These are phyloP conservation scores for Boletus rubropictus DNA, from an alignment of 768 basidiomycete genomes.

Conservation along the genomic window DNA sequence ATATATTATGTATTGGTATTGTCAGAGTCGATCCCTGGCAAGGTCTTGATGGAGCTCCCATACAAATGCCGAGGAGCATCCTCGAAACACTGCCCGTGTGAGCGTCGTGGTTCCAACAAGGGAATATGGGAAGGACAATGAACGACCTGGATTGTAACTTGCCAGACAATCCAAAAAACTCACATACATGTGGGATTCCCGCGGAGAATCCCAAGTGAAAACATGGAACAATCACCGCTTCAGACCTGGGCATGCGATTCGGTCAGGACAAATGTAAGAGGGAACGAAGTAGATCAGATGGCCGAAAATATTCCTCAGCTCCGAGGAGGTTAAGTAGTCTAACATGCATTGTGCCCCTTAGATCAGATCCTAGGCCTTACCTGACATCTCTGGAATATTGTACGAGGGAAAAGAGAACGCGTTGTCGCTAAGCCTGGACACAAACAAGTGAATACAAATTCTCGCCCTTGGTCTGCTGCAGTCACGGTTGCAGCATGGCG, in stretches of 20 bases:
- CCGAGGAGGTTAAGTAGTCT: slow-evolving; percentile 28
- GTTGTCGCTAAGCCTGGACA: too few species aligned
- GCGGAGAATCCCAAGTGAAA: too few species aligned
- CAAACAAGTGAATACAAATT: not conserved
- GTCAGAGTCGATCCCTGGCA: too few species aligned
- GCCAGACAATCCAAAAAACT: too few species aligned
- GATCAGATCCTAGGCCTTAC: not conserved
- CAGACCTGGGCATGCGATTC: not conserved
- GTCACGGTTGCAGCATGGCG: not conserved
- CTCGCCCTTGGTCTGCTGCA: too few species aligned
- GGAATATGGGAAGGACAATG: not conserved
- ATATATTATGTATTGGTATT: too few species aligned
- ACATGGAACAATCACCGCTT: too few species aligned
- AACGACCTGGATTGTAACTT: not conserved
- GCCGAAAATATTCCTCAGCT: slow-evolving; percentile 20
- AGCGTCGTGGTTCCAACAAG: not conserved
- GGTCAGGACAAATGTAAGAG: not conserved
- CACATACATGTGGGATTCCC: too few species aligned
- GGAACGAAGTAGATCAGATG: not conserved
- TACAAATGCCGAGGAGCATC: not conserved
- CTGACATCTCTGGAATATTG: not conserved
- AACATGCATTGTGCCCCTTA: slow-evolving; percentile 23
- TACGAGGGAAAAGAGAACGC: not conserved
- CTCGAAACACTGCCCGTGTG: too few species aligned
- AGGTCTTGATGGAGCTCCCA: not conserved